Evolutionary conservation across 768 basidiomycete genomes (phyloP).

Genomic region (Russula virescens): DNA sequence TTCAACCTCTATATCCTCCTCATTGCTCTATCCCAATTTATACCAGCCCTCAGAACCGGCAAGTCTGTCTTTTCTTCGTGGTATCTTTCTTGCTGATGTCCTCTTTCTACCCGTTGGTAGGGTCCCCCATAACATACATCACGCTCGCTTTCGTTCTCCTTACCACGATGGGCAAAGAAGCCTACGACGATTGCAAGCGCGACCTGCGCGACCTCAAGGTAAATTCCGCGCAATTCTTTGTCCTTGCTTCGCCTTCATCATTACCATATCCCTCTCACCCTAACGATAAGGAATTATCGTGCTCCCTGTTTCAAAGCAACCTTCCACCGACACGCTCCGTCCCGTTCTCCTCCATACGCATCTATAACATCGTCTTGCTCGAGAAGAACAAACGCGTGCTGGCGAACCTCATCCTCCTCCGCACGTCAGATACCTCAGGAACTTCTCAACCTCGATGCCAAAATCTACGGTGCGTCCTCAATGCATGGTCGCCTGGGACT

Average conservation of each 20-base stretch:
- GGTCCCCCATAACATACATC: conserved; percentile 92
- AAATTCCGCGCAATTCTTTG: conserved; percentile 87
- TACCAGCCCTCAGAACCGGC: conserved; percentile 96
- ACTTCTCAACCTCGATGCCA: conserved; percentile 71
- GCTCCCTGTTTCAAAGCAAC: conserved; percentile 12
- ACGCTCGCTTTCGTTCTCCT: conserved; percentile 91
- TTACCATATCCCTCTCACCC: conserved; percentile 21
- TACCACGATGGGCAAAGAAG: conserved; percentile 98
- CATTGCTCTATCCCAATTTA: conserved; percentile 92
- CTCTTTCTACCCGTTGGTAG: conserved; percentile 36
- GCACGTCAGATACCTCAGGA: conserved; percentile 83
- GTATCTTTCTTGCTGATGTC: background rate
- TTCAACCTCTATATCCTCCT: conserved; percentile 98
- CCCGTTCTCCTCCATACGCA: conserved; percentile 81
- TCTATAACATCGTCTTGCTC: conserved; percentile 84
- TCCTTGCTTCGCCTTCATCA: conserved; percentile 55
- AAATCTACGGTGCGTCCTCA: conserved; percentile 69
- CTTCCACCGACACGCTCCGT: conserved; percentile 51
- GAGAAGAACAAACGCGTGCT: conserved; percentile 98
- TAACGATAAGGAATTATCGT: conserved; percentile 27
- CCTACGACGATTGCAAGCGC: conserved; percentile 96
- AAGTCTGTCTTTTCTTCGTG: conserved; percentile 25
- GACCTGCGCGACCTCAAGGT: conserved; percentile 89
- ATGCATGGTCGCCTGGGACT: too few relatives aligned
- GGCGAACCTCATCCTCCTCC: conserved; percentile 84